phyloP scores from a whole-genome alignment of 495 filamentous ascomycete genomes.

The Trichodelitschia bisporula region DNA sequence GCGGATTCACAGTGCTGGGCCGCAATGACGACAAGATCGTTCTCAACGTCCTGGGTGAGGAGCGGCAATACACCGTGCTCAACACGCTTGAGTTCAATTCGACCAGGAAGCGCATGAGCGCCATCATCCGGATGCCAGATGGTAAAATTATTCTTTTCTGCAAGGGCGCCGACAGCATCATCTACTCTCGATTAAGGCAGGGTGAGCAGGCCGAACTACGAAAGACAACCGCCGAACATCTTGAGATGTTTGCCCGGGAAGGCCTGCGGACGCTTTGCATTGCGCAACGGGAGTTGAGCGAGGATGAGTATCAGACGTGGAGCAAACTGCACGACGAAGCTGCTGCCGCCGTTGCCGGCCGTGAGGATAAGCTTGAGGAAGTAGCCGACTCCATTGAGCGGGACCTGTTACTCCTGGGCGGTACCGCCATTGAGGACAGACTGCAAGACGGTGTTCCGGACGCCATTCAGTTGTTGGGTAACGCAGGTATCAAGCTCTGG shows the following conservation, averaged over 20 bases:
- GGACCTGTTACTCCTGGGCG: constrained; percentile 69
- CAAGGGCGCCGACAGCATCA: constrained; percentile 94
- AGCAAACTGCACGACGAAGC: constrained; percentile 71
- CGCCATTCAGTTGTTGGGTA: constrained; percentile 75
- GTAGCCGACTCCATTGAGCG: constrained; percentile 81
- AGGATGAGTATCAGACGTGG: constrained; percentile 74
- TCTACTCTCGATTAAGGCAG: constrained; percentile 71
- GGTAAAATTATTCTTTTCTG: constrained; percentile 83
- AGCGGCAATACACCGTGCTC: constrained; percentile 62
- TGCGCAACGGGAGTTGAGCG: constrained; percentile 58
- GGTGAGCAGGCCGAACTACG: constrained; percentile 74
- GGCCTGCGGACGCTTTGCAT: constrained; percentile 89
- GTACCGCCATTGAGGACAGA: constrained; percentile 94
- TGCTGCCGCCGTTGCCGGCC: constrained; percentile 55
- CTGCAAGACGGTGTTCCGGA: constrained; percentile 95
- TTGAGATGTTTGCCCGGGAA: constrained; percentile 91
- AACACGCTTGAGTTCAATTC: constrained; percentile 98
- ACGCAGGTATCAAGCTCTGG: constrained; percentile 98
- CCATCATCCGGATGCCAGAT: constrained; percentile 89
- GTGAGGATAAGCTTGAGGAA: constrained; percentile 84
- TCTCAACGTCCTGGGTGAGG: constrained; percentile 67
- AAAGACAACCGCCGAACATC: constrained; percentile 63
- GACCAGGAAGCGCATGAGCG: constrained; percentile 90
- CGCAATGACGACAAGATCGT: constrained; percentile 52
- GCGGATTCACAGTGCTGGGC: constrained; percentile 86